These are phyloP conservation scores for Amborella trichopoda DNA, from an alignment of 164 flowering plant species.

Conservation along the genomic window DNA sequence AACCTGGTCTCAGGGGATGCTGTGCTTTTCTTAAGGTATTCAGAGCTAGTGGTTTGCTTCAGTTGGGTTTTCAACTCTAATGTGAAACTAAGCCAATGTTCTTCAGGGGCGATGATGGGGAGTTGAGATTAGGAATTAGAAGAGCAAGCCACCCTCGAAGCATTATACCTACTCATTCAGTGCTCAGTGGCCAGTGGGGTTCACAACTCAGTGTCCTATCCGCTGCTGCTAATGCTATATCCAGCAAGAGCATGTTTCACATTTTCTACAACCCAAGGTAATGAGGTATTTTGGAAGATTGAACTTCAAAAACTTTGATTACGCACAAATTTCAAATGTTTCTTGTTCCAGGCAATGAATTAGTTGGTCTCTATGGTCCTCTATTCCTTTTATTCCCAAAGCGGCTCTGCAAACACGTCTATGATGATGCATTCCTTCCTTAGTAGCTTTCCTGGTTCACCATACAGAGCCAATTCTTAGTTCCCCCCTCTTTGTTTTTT, in stretches of 20 bases:
- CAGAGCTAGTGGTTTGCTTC: not conserved
- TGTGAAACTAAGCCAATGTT: no score
- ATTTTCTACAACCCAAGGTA: slow-evolving; percentile 93
- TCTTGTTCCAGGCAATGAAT: no score
- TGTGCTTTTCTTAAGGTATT: slow-evolving; percentile 23
- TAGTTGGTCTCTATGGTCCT: no score
- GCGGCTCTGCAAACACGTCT: no score
- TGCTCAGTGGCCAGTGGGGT: slow-evolving; percentile 34
- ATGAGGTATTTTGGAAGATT: not conserved
- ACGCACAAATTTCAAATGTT: no score
- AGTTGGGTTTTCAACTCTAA: no score
- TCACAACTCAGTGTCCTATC: slow-evolving; percentile 43
- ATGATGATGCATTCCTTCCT: no score
- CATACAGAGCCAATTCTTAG: no score
- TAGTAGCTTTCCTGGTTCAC: no score
- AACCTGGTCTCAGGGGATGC: slow-evolving; percentile 56
- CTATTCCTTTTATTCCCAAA: no score
- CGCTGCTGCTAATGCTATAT: slow-evolving; percentile 60
- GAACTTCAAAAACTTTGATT: not conserved
- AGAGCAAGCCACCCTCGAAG: slow-evolving; percentile 66
- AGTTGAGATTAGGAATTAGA: slow-evolving; percentile 78
- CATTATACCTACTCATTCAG: slow-evolving; percentile 53
- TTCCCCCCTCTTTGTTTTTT: no score
- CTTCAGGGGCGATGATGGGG: slow-evolving; percentile 79
- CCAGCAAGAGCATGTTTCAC: slow-evolving; percentile 54